phyloP scores from a whole-genome alignment of 352 stramenopile genomes.

The Blastocystis hominis region DNA sequence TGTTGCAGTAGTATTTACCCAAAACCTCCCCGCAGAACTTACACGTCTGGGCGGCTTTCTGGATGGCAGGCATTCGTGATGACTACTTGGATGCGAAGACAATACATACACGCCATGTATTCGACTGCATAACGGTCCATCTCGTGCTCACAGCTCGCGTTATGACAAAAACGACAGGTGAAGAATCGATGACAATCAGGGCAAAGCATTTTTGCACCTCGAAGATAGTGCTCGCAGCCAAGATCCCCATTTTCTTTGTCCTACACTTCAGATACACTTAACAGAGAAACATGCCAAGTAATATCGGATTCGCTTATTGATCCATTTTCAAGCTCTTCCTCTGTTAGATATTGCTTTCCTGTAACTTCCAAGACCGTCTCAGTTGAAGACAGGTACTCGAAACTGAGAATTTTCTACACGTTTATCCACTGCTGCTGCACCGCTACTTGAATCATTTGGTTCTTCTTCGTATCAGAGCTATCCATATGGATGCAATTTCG shows the following conservation, averaged over 20 bases:
- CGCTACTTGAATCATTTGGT: constrained; percentile 12
- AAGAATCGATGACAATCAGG: constrained; percentile 52
- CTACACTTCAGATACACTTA: background rate
- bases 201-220: constrained; percentile 54
- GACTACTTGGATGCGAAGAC: constrained; percentile 42
- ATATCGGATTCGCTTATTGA: background rate
- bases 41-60: constrained; percentile 10
- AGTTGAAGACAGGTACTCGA: background rate
- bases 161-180: constrained; percentile 57
- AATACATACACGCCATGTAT: constrained; percentile 58
- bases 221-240: constrained; percentile 40
- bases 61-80: background rate
- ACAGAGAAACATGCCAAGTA: background rate
- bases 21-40: constrained; percentile 41
- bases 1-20: constrained; percentile 48
- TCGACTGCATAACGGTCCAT: constrained; percentile 42
- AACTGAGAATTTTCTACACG: background rate
- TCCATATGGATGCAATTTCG: background rate
- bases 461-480: constrained; percentile 13
- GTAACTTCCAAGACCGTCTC: background rate
- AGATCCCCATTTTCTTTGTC: constrained; percentile 6
- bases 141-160: constrained; percentile 5
- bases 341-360: background rate
- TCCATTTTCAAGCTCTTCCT: constrained; percentile 28
- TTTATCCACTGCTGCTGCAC: background rate